Evolutionary conservation across 2,329 filamentous ascomycete species (phyloP).

Genomic region (Graphilbum sp.): DNA sequence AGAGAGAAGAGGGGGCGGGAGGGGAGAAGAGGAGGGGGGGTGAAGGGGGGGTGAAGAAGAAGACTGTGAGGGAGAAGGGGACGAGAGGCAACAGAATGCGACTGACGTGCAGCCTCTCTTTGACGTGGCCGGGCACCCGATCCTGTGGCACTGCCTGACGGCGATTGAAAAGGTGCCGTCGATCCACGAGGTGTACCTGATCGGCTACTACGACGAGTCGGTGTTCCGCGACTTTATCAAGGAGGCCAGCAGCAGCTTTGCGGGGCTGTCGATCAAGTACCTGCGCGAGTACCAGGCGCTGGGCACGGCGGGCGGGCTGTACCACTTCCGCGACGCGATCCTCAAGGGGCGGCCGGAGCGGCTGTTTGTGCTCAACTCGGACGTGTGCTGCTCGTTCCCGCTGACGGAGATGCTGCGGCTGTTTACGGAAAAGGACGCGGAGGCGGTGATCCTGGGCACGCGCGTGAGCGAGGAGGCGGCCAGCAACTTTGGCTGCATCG

Average conservation of each 20-base stretch:
- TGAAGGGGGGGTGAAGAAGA: too few species aligned
- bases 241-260: conserved; percentile 69
- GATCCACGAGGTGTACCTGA: conserved; percentile 90
- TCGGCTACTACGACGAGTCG: conserved; percentile 95
- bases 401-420: conserved; percentile 89
- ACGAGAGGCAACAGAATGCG: too few species aligned
- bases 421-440: conserved; percentile 87
- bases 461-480: conserved; percentile 81
- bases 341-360: conserved; percentile 88
- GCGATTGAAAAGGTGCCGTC: conserved; percentile 80
- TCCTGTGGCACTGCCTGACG: conserved; percentile 94
- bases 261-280: conserved; percentile 81
- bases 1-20: too few species aligned
- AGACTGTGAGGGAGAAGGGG: too few species aligned
- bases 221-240: conserved; percentile 98
- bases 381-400: conserved; percentile 97
- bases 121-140: conserved; percentile 93
- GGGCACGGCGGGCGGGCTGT: conserved; percentile 88
- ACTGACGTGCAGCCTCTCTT: conserved; percentile 76
- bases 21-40: too few species aligned
- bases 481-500: conserved; percentile 94
- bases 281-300: conserved; percentile 93
- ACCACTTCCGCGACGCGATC: conserved; percentile 98
- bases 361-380: conserved; percentile 94
- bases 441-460: conserved; percentile 91